Percentiles rank a stretch among this genome's conserved stretches.
These are phyloP conservation scores for Brettanomyces nanus DNA, from an alignment of 805 yeast species.

Conservation along the genomic window DNA sequence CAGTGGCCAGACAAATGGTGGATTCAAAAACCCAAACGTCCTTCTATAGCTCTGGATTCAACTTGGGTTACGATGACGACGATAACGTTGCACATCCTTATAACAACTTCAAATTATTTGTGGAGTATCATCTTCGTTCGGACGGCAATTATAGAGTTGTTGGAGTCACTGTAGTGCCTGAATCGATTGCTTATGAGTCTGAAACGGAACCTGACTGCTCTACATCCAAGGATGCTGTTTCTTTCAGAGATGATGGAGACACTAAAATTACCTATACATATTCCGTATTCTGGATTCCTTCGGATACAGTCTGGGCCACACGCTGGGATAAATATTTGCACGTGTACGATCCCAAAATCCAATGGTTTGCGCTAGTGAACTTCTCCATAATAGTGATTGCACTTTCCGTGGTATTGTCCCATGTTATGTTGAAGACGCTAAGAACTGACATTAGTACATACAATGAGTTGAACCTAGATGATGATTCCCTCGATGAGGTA, in stretches of 20 bases:
- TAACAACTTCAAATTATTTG: constrained; percentile 71
- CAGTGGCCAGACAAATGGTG: constrained; percentile 62
- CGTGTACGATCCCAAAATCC: constrained; percentile 85
- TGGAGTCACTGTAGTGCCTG: constrained; percentile 75
- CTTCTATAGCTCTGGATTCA: constrained; percentile 77
- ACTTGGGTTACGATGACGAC: constrained; percentile 62
- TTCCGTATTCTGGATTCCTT: constrained; percentile 63
- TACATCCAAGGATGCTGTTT: constrained; percentile 26
- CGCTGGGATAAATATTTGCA: constrained; percentile 97
- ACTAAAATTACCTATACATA: constrained; percentile 73
- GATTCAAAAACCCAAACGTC: constrained; percentile 52
- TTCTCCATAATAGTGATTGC: constrained; percentile 75
- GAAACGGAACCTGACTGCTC: constrained; percentile 13
- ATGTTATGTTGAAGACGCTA: constrained; percentile 70
- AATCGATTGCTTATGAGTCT: constrained; percentile 32
- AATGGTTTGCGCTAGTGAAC: constrained; percentile 90
- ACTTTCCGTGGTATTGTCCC: constrained; percentile 69
- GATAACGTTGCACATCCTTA: constrained; percentile 47
- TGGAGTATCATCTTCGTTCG: constrained; percentile 77
- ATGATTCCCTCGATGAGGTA: constrained; percentile 81
- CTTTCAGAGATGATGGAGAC: constrained; percentile 40
- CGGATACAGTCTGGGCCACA: constrained; percentile 88
- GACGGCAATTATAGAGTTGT: constrained; percentile 74
- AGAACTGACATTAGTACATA: constrained; percentile 81
- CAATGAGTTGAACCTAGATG: constrained; percentile 82